Conservation (phyloP, 2,329 filamentous ascomycete genomes). For the Endocalyx cinctus region DNA sequence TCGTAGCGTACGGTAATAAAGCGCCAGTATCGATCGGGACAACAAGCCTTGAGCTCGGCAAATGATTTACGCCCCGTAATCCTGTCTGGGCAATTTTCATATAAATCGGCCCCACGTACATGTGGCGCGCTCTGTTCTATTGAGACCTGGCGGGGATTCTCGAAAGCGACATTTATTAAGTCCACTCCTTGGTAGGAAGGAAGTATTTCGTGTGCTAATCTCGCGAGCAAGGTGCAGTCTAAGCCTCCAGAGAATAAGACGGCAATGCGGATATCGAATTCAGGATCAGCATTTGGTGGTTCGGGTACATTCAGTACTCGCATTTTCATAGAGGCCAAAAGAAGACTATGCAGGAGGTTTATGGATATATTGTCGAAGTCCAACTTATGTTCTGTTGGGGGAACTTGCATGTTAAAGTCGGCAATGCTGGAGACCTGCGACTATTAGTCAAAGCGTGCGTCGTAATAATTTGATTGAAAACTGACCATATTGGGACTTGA, state of each 20-base stretch:
- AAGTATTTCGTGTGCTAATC: constrained; percentile 72
- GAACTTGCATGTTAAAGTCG: constrained; percentile 44
- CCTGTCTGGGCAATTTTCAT: constrained; percentile 85
- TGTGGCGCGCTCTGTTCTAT: constrained; percentile 38
- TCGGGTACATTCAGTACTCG: constrained; percentile 63
- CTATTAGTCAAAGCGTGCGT: constrained; percentile 34
- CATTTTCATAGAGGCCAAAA: constrained; percentile 58
- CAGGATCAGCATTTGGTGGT: constrained; percentile 36
- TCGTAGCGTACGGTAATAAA: constrained; percentile 70
- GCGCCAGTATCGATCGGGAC: constrained; percentile 70
- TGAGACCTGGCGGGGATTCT: constrained; percentile 75
- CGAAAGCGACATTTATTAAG: constrained; percentile 91
- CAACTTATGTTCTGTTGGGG: constrained; percentile 24
- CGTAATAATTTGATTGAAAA: constrained; percentile 12
- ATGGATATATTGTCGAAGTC: constrained; percentile 46
- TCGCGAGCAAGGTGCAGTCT: constrained; percentile 84
- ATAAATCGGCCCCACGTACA: constrained; percentile 39
- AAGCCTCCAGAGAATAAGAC: constrained; percentile 91
- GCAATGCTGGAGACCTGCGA: constrained; percentile 50
- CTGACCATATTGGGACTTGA: constrained; percentile 41
- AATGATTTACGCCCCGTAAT: constrained; percentile 78
- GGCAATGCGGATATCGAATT: constrained; percentile 56
- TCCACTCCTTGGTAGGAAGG: constrained; percentile 68
- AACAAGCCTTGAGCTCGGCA: constrained; percentile 65
- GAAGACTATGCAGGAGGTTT: constrained; percentile 43